Base-by-base conservation (phyloP, 2,329 filamentous ascomycete genomes). In the Neonectria ditissima region DNA sequence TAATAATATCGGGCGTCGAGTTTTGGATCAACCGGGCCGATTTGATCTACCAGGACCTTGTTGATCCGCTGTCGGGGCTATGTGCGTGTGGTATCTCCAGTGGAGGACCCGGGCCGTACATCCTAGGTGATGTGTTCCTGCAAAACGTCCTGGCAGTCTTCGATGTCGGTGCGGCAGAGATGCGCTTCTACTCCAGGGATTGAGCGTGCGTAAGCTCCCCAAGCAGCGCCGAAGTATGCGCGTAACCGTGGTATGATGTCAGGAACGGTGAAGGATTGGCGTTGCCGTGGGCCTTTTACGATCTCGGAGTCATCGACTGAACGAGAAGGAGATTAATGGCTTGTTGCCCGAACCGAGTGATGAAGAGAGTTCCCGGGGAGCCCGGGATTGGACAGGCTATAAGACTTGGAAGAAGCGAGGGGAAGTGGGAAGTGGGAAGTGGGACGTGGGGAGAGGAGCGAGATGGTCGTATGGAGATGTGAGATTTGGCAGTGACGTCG, bases 111-210 rank as follows among this genome's bases (percentile, higher is more conserved):
- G 81, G 83, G 8, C 83, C 83, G 7, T 85, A 82, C 61, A 81
- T 86, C 24, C 70, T 87, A 32, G 84, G 85, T 0, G 80, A 82
- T 34, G 79, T 80, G 7, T 87, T 86, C 60, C 71, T 87, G 63
- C 80, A 85, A 70, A 86, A 83, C 58, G 82, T 83, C 2, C 72
- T 86, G 54, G 80, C 80, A 0, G 82, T 85, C 1, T 84, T 83
- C 68, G 81, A 84, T 62, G 74, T 83, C 16, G 82, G 82, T 1
- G 80, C 74, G 6, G 80, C 76, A n/a, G 74, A 82, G 73, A 81
- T 84, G 78, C 78, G 80, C 4, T 82, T 84, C 72, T 82, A 82
- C 65, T 67, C 72, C 55, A 71, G 69, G 63, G 58, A 59, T 43
- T 55, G 53, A 64, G 50, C 9, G 3, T 11, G 14, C 47, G 47